phyloP scores from a whole-genome alignment of 345 rosid genomes.

The Erucastrum elatum region DNA sequence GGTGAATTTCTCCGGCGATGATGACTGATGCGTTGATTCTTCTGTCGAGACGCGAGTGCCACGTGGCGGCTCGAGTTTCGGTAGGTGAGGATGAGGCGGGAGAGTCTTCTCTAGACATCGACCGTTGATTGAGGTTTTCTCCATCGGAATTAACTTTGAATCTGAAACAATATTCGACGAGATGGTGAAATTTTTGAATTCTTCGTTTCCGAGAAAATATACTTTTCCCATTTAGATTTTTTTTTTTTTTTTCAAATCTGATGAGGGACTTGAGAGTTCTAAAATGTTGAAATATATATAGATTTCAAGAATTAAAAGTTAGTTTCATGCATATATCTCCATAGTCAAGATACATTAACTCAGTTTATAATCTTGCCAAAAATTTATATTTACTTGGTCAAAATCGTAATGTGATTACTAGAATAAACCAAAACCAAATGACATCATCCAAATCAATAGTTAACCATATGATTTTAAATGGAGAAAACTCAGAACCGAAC shows the following conservation, averaged over 20 bases:
- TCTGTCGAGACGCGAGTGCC: constrained; percentile 31
- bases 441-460: neutral
- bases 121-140: constrained; percentile 13
- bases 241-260: too few species aligned
- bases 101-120: constrained; percentile 23
- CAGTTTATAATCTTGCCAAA: constrained; percentile 17
- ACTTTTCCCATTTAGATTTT: too few species aligned
- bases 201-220: constrained; percentile 1
- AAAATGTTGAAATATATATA: neutral
- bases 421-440: constrained; percentile 7
- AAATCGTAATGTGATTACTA: neutral
- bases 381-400: neutral
- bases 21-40: neutral
- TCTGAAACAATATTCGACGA: constrained; percentile 9
- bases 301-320: neutral
- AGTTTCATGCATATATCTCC: constrained; percentile 4
- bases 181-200: neutral
- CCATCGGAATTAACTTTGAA: constrained; percentile 30
- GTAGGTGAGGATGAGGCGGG: constrained; percentile 66
- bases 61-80: constrained; percentile 79
- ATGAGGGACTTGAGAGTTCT: too few species aligned
- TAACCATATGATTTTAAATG: neutral
- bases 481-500: neutral
- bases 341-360: constrained; percentile 3
- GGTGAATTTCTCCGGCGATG: constrained; percentile 20